Base-by-base conservation (phyloP, 139 green algal species). In the Eudorina sp. region DNA sequence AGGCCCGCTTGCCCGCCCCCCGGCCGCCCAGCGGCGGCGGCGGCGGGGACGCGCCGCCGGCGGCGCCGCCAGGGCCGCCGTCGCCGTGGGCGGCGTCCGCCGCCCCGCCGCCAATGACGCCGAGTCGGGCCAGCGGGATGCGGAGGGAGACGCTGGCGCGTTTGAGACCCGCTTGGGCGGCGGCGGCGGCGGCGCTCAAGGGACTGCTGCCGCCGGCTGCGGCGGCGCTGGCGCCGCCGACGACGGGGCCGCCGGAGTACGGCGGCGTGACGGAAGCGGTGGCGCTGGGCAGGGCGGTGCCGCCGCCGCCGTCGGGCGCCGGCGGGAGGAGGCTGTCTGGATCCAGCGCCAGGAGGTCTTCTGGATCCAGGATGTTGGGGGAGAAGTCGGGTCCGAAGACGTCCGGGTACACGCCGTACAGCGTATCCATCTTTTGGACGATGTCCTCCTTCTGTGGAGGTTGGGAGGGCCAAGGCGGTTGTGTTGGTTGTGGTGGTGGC, bases 381-480 rank as follows among this genome's bases (percentile, higher is more conserved):
- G 0, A 13, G 34, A 55, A 55, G 3, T 40, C 78, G 8, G 55
- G 55, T 18, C 36, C 40, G 38, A 85, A 85, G 11, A 43, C 23
- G 16, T 27, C 40, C 5, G 78, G 78, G 40, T 58, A 23, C 38
- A 70, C 7, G 11, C 7, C 25, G 58, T 75, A 58, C 11, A 55
- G 25, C 8, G 27, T n/a, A 55, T 85, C 78, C 55, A 85, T 48
- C 23, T 18, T 23, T 6, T n/a, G 34, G 11, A 25, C 41, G 41
- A 85, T 85, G 27, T 85, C 78, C 48, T 58, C 78, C 16, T 53
- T 31, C 78, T 85, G 55, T 4, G 51, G 75, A 21, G 58, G 58
- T 27, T 6, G 51, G 51, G 51, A 16, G n/a, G n/a, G n/a, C n/a
- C n/a, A n/a, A n/a, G n/a, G n/a, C n/a, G n/a, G n/a, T n/a, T n/a